Percentiles rank a stretch among this genome's conserved stretches.
Evolutionary conservation across 2,329 filamentous ascomycete species (phyloP).

Genomic region (Blastomyces percursus): DNA sequence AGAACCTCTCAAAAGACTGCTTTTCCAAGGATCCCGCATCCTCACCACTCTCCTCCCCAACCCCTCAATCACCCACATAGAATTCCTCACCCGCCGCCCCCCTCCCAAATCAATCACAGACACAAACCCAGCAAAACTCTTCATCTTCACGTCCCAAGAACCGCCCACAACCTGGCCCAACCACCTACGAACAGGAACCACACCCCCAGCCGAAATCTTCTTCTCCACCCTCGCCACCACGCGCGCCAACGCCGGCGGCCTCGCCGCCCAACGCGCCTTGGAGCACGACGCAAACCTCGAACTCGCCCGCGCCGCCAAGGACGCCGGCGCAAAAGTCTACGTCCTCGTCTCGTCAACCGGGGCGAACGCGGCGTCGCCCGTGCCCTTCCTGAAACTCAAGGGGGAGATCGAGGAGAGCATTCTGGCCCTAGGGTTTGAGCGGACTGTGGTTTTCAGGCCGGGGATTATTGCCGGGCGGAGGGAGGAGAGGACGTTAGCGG

Average conservation of each 20-base stretch:
- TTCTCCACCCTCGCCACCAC: slow-evolving; percentile 77
- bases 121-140: slow-evolving; percentile 53
- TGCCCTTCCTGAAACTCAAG: slow-evolving; percentile 64
- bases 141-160: slow-evolving; percentile 56
- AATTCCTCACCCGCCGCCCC: slow-evolving; percentile 37
- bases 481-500: slow-evolving; percentile 48
- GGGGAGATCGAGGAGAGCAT: slow-evolving; percentile 73
- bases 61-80: slow-evolving; percentile 30
- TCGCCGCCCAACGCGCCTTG: slow-evolving; percentile 74
- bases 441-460: slow-evolving; percentile 62
- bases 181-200: slow-evolving; percentile 45
- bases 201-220: slow-evolving; percentile 49
- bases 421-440: slow-evolving; percentile 60
- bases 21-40: slow-evolving; percentile 57
- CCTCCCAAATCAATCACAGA: slow-evolving; percentile 37
- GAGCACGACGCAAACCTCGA: slow-evolving; percentile 79
- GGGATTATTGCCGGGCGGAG: slow-evolving; percentile 65
- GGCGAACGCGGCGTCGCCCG: slow-evolving; percentile 42
- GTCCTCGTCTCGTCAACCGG: slow-evolving; percentile 58
- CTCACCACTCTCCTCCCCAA: slow-evolving; percentile 44
- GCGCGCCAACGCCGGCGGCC: slow-evolving; percentile 57
- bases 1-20: slow-evolving; percentile 20
- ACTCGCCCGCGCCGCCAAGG: slow-evolving; percentile 63
- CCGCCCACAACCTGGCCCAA: slow-evolving; percentile 51
- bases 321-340: slow-evolving; percentile 59